Conservation (phyloP, 352 stramenopile genomes). For the Phytopythium kandeliae region DNA sequence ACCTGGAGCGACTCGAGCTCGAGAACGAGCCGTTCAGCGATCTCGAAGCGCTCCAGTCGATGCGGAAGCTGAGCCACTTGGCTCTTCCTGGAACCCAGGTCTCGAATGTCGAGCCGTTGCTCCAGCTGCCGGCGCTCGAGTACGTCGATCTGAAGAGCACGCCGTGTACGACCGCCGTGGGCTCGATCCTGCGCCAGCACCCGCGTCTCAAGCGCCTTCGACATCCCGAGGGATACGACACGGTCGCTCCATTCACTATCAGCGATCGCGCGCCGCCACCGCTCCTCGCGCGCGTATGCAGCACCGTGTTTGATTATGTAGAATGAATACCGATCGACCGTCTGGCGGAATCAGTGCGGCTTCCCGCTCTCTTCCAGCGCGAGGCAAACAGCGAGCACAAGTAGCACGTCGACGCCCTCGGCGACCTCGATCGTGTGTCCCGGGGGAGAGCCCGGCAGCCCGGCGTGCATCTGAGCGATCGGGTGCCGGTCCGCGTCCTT, state of each 20-base stretch:
- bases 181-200: neutral
- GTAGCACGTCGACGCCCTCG: conserved; percentile 27
- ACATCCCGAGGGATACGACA: neutral
- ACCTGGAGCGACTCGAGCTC: neutral
- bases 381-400: conserved; percentile 26
- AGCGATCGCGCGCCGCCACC: neutral
- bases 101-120: neutral
- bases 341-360: neutral
- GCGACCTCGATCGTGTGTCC: conserved; percentile 28
- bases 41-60: neutral
- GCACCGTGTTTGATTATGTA: neutral
- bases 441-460: conserved; percentile 11
- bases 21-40: neutral
- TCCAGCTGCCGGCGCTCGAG: neutral
- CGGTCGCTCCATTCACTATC: neutral
- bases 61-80: neutral
- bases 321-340: neutral
- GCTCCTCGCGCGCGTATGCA: neutral
- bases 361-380: conserved; percentile 20
- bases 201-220: neutral
- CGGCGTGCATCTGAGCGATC: conserved; percentile 26
- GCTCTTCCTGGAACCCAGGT: neutral
- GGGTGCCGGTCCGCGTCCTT: conserved; percentile 11
- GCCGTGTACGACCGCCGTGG: neutral
- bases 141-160: neutral